phyloP scores from a whole-genome alignment of 108 stramenopile species.

The Fistulifera solaris region DNA sequence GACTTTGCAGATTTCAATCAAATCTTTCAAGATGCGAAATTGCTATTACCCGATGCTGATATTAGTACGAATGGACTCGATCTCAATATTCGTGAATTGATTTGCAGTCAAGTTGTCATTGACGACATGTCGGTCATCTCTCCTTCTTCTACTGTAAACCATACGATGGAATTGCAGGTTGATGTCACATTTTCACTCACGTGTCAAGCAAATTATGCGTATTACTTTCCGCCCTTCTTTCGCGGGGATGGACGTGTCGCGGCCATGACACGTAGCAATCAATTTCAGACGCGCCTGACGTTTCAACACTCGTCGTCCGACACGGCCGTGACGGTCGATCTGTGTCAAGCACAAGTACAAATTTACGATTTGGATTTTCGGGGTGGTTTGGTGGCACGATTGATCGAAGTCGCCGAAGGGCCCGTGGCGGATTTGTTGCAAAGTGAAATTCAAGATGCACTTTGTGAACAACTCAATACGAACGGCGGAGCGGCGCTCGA shows the following conservation, averaged over 20 bases:
- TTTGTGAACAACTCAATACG: neutral
- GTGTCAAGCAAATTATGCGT: neutral
- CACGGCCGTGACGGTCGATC: neutral
- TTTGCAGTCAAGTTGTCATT: neutral
- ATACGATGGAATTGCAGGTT: neutral
- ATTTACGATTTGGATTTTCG: slow-evolving; percentile 6
- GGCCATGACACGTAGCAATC: neutral
- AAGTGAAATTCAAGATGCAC: neutral
- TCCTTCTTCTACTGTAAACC: neutral
- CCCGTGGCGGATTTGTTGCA: neutral
- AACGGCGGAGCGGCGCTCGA: neutral
- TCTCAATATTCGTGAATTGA: neutral
- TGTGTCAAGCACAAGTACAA: slow-evolving; percentile 1
- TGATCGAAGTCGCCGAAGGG: neutral
- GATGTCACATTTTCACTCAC: neutral
- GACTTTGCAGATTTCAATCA: neutral
- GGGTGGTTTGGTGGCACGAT: neutral
- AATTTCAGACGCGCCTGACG: neutral
- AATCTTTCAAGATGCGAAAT: slow-evolving; percentile 1
- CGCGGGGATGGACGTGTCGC: neutral
- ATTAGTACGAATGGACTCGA: neutral
- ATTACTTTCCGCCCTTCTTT: neutral
- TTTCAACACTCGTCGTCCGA: no score
- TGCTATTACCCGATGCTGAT: neutral
- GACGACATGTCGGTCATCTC: neutral